Conservation (phyloP, 179 eudicot genomes). For the Drosera spatulata region DNA sequence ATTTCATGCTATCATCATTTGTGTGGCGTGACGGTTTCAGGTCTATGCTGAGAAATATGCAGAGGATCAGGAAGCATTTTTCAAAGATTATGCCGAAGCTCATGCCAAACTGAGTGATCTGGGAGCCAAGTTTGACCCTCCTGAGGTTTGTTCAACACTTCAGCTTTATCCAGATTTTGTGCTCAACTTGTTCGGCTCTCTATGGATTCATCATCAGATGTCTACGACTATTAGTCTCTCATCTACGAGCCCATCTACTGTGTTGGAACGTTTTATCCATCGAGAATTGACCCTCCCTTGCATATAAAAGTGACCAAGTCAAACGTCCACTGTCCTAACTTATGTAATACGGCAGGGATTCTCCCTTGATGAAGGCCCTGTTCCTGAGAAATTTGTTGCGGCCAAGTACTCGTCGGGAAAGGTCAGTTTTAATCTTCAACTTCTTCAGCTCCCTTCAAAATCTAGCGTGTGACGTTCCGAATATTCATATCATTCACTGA, state of each 20-base stretch:
- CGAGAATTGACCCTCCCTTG: too few species aligned
- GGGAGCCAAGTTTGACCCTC: conserved; percentile 94
- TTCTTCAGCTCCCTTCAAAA: background rate
- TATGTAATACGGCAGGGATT: conserved; percentile 46
- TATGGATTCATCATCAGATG: too few species aligned
- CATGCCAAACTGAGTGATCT: conserved; percentile 95
- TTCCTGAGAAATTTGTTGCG: conserved; percentile 82
- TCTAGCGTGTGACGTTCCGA: conserved; percentile 5
- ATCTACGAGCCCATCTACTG: too few species aligned
- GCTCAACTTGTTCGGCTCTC: background rate
- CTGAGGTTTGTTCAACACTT: conserved; percentile 47
- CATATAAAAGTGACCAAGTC: too few species aligned
- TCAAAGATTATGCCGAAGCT: conserved; percentile 89
- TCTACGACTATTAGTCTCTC: too few species aligned
- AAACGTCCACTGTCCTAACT: too few species aligned
- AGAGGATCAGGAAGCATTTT: conserved; percentile 69
- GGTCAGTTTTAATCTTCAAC: conserved; percentile 26
- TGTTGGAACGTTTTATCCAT: too few species aligned
- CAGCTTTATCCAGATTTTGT: background rate
- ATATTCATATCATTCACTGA: conserved; percentile 20
- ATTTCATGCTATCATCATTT: background rate
- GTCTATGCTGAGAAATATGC: conserved; percentile 92
- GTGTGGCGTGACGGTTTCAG: conserved; percentile 20
- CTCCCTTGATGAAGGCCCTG: conserved; percentile 42
- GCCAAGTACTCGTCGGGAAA: conserved; percentile 82